These are phyloP conservation scores for Colletotrichum lindemuthianum DNA, from an alignment of 2,329 filamentous ascomycete species.

Conservation along the genomic window DNA sequence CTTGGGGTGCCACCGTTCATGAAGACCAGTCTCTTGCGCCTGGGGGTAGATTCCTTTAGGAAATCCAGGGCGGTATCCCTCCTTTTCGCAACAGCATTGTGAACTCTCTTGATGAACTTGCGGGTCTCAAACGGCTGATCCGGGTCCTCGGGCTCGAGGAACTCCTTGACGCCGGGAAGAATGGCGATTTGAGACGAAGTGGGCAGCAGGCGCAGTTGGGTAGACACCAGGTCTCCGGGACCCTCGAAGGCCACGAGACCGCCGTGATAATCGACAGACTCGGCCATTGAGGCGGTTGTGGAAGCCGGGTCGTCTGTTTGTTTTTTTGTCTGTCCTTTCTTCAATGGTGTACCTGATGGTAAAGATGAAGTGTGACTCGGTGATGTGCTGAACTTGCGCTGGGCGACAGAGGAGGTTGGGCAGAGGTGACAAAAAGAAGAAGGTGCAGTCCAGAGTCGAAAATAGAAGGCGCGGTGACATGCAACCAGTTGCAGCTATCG, in stretches of 20 bases:
- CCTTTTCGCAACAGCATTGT: conserved; percentile 60
- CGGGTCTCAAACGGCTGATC: conserved; percentile 43
- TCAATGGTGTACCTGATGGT: neutral
- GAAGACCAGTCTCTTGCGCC: conserved; percentile 66
- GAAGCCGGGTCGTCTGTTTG: no score
- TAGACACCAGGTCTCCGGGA: conserved; percentile 62
- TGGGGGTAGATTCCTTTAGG: conserved; percentile 55
- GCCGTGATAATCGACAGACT: conserved; percentile 48
- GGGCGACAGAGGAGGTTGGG: neutral
- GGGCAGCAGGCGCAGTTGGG: conserved; percentile 69
- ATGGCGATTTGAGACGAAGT: conserved; percentile 67
- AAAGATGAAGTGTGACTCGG: no score
- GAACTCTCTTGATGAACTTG: conserved; percentile 58
- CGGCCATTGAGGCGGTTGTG: conserved; percentile 21
- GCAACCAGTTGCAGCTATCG: conserved; percentile 33
- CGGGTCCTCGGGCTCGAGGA: conserved; percentile 48
- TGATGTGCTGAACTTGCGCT: no score
- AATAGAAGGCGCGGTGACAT: conserved; percentile 8
- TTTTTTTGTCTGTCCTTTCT: neutral
- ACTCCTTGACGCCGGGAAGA: conserved; percentile 62
- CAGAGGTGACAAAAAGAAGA: neutral
- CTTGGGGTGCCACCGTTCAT: conserved; percentile 67
- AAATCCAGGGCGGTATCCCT: conserved; percentile 61
- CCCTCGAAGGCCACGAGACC: conserved; percentile 71
- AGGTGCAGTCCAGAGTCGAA: neutral